Base-by-base conservation (phyloP, 805 yeast species). In the Schwanniomyces vanrijiae region DNA sequence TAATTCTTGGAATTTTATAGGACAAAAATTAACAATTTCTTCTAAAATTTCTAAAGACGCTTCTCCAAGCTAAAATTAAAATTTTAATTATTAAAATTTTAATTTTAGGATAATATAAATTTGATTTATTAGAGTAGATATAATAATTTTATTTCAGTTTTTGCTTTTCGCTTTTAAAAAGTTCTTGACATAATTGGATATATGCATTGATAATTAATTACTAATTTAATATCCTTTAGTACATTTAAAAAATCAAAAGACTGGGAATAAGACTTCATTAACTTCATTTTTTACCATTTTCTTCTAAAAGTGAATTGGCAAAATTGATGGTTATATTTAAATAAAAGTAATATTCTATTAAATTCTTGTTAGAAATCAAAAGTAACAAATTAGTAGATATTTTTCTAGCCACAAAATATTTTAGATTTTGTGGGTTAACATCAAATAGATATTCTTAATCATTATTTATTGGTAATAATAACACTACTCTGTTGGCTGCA, bases 241-340 rank as follows among this genome's bases (percentile, higher is more conserved):
- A 25, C 25, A 39, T 14, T 33, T 33, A 25, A 33, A 33, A 18
- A 39, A 29, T 18, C 26, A 39, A 19, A 22, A 29, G 14, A 25
- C 42, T 4, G 42, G 42, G 34, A 39, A 39, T 18, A 31, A 29
- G 20, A 39, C 26, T 39, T 18, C 26, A 39, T 39, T 39, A 9
- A 33, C 42, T 7, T 33, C 42, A 25, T 39, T 39, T 3, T 7
- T 8, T 16, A 33, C 42, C 13, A 33, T 33, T 33, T 39, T 39
- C 42, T 39, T 39, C 42, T 16, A 39, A 16, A 18, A 39, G 26
- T 19, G 18, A 25, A 14, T 25, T 33, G 25, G 34, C 29, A 16
- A 25, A 25, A 7, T 18, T 33, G 20, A 39, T 26, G 13, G 42
- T 39, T 16, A 33, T 33, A 14, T 39, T 31, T 39, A 39, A 39